A percentile compares a stretch with the other conserved stretches of the same genome.
Evolutionary conservation across 371 early-diverging fungal genomes (phyloP).

Genomic region (Mucor irregularis): DNA sequence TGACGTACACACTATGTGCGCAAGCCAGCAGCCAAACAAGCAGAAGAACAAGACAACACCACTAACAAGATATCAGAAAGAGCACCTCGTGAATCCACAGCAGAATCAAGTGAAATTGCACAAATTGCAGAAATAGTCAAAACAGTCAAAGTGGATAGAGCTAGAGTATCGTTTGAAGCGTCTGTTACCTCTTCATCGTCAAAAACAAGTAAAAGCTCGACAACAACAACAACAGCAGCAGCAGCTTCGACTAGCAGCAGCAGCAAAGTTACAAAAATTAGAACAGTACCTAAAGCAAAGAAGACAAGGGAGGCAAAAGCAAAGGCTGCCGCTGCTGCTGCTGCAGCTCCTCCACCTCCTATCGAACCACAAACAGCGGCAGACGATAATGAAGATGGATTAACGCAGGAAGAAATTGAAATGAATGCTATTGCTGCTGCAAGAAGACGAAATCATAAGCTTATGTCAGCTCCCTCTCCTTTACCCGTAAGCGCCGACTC

Average conservation of each 20-base stretch:
- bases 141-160: too few relatives aligned
- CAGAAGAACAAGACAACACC: constrained; percentile 1
- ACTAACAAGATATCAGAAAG: constrained; percentile 24
- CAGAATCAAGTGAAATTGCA: neutral
- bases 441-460: neutral
- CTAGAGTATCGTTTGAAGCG: too few relatives aligned
- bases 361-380: neutral
- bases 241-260: too few relatives aligned
- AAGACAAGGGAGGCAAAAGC: neutral
- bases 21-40: neutral
- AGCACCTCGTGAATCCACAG: constrained; percentile 5
- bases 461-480: neutral
- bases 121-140: too few relatives aligned
- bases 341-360: neutral
- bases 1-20: too few relatives aligned
- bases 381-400: neutral
- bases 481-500: neutral
- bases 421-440: neutral
- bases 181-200: too few relatives aligned
- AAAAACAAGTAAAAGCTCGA: too few relatives aligned
- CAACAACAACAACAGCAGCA: too few relatives aligned
- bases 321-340: neutral
- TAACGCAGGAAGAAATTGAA: constrained; percentile 11
- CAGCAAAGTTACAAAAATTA: too few relatives aligned
- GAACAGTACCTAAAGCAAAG: neutral